These are phyloP conservation scores for Tricholoma sp. DNA, from an alignment of 768 basidiomycete species.

Conservation along the genomic window DNA sequence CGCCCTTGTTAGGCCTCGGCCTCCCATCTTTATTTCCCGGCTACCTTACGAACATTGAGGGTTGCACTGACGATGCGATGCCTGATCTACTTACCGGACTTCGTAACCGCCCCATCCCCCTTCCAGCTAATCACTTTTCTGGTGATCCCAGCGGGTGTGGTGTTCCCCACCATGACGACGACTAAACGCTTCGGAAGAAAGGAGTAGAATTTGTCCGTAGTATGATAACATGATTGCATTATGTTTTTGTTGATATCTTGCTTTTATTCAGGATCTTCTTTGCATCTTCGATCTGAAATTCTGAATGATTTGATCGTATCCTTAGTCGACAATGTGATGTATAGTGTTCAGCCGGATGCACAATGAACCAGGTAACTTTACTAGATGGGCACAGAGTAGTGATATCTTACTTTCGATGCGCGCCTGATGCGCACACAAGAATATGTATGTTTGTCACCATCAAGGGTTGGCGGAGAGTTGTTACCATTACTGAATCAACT, in stretches of 20 bases:
- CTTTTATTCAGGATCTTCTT: background rate
- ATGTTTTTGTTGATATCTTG: background rate
- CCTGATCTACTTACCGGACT: background rate
- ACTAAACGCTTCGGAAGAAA: background rate
- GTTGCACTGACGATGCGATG: background rate
- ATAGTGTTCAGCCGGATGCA: too few relatives aligned
- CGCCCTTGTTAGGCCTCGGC: background rate
- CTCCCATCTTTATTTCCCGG: background rate
- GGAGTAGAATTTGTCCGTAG: background rate
- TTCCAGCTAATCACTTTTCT: background rate
- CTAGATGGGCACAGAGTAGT: background rate
- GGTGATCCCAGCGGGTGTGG: slow-evolving; percentile 1
- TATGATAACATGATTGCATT: background rate
- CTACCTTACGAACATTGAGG: background rate
- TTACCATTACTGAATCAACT: background rate
- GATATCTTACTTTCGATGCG: background rate
- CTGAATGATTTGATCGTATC: too few relatives aligned
- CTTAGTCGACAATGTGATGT: too few relatives aligned
- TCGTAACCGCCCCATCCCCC: background rate
- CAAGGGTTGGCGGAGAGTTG: too few relatives aligned
- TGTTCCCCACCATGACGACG: background rate
- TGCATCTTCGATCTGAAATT: background rate
- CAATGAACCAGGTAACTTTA: background rate
- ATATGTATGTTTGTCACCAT: background rate
- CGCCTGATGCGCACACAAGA: background rate